Evolutionary conservation across 78 protist species (phyloP), one percentile per base, ranked within the genome.

Genomic region (Guillardia theta): DNA sequence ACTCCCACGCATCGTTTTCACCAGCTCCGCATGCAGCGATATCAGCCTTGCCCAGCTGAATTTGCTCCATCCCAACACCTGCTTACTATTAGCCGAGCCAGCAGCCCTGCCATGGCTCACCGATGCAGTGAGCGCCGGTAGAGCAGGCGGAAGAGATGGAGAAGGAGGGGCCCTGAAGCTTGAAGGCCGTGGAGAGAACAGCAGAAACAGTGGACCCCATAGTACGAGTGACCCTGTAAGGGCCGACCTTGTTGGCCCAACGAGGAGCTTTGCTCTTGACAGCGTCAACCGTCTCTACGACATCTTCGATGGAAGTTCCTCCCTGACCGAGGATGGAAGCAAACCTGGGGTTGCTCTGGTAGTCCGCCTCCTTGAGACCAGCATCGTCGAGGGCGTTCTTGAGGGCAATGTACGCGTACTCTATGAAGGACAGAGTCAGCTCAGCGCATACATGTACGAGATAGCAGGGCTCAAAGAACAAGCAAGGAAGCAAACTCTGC

Each of bases 91-190:
- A 39, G 70, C 93, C 64, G 46, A 48, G 45, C 39, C 93, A 45
- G 18, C 43, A 50, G 58, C 58, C 10, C 30, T 50, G 58, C 58
- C 30, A 10, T 50, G 58, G 58, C 58, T 50, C 48, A 58, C 70
- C 90, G 48, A 78, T 78, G 94, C 94, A 92, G 94, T 92, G 94
- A 6, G 94, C 83, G 15, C 94, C 94, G 21, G 94, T 92, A n/a
- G 94, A 92, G 88, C 94, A 92, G 30, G 94, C 94, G 9, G 94
- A 92, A 12, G 94, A 92, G 64, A 92, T 92, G 15, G 94, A 92
- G 88, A 33, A 92, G 44, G 94, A 92, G 36, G 64, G 43, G 27
- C 94, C 94, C 94, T 92, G 93, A 10, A 45, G 58, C 94, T 92
- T 92, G 54, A 92, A 92, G 87, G 87, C 50, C 46, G 94, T 92